Conservation (phyloP, 257 asterid genomes). For the Petrea volubilis region DNA sequence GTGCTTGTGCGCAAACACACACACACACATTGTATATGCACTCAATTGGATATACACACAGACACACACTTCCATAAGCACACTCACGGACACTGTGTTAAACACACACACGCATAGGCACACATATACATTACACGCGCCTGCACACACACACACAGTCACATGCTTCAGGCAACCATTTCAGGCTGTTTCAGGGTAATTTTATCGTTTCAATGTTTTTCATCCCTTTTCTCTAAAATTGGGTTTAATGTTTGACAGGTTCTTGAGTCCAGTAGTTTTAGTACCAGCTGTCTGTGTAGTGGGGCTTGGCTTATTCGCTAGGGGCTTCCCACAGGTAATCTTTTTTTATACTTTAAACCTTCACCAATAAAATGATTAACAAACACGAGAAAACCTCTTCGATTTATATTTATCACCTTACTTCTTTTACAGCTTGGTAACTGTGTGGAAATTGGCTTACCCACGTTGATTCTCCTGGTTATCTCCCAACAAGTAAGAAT, state of each 20-base stretch:
- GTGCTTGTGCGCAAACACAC: too few species aligned
- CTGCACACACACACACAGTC: too few species aligned
- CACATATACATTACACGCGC: too few species aligned
- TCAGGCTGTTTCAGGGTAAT: not conserved
- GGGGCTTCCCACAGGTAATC: slow-evolving; percentile 88
- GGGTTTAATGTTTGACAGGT: slow-evolving; percentile 40
- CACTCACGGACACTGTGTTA: too few species aligned
- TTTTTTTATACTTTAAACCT: not conserved
- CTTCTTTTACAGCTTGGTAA: slow-evolving; percentile 63
- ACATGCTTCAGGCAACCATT: too few species aligned
- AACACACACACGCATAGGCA: too few species aligned
- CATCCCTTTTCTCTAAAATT: not conserved
- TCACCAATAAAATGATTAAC: not conserved
- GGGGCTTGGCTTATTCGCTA: slow-evolving; percentile 85
- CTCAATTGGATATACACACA: too few species aligned
- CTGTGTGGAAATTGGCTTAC: slow-evolving; percentile 88
- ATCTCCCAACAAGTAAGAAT: slow-evolving; percentile 76
- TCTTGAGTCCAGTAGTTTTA: slow-evolving; percentile 71
- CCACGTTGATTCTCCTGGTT: slow-evolving; percentile 81
- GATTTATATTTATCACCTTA: slow-evolving; percentile 11
- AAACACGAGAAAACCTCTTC: slow-evolving; percentile 1
- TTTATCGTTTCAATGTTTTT: not conserved
- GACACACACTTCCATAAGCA: too few species aligned
- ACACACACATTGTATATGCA: too few species aligned
- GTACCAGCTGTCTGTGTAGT: slow-evolving; percentile 83